Base-by-base conservation (phyloP, 2,329 filamentous ascomycete species). In the Zasmidium cellare region DNA sequence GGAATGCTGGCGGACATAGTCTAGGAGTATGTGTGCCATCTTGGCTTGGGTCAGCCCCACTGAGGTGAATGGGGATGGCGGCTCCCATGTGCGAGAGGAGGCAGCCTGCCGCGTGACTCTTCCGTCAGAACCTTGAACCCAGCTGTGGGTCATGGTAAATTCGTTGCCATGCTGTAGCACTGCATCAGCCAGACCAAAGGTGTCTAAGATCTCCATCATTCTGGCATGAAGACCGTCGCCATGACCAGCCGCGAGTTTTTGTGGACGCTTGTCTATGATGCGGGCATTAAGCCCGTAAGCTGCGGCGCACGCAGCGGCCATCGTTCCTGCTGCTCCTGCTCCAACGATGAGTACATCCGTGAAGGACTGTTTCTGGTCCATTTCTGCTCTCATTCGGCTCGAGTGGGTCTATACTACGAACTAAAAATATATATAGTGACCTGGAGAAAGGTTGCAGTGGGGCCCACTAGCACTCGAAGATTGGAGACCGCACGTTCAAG, bases 201-300 rank as follows among this genome's bases (percentile, higher is more conserved):
- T 85, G 64, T 91, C 86, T 54, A 90, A 83, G n/a, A 90, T 88
- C 71, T 91, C 86, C 1, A 89, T 76, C 0, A 85, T 89, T 1
- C 87, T 83, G 61, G 81, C 83, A 72, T 89, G 84, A 2, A 87
- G 75, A 1, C 83, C 83, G 61, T 82, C 79, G 1, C 78, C 79
- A 61, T 80, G 78, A 38, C 71, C 69, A 48, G 69, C 62, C 49
- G 65, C 46, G 6, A 70, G 48, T 7, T 59, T 63, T 9, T 60
- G 64, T 19, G 63, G 62, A 41, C 68, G 69, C 2, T 63, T 48
- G 20, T 71, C 69, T 45, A 83, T 67, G 46, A 83, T 80, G 46
- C 78, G 72, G 6, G 78, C 74, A 6, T 74, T 75, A 56, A 82
- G 75, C 18, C 76, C 76, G 60, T 75, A 80, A 38, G 74, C 73